Percentiles rank a stretch among this genome's conserved stretches.
Evolutionary conservation across 2,329 filamentous ascomycete genomes (phyloP).

Genomic region (Phoma sp.): DNA sequence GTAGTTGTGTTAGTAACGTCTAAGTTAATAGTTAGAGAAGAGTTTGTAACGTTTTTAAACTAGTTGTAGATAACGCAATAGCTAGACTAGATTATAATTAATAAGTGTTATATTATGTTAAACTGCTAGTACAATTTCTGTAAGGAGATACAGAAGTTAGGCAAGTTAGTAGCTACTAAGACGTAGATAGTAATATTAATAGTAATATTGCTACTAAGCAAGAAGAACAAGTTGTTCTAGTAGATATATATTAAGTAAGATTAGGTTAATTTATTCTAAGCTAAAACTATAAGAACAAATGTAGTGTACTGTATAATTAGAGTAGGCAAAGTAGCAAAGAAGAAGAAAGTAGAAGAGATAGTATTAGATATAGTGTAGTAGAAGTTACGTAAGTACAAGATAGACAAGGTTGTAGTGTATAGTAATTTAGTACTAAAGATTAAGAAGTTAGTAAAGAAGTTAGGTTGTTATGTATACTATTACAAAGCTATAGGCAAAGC

Average conservation of each 20-base stretch:
- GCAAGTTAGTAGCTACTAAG: constrained; percentile 18
- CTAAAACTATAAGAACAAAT: constrained; percentile 10
- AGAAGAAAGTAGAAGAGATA: constrained; percentile 6
- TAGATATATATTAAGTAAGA: constrained; percentile 17
- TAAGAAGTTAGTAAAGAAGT: constrained; percentile 14
- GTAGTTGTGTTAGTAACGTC: too few relatives aligned
- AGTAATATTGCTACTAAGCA: constrained; percentile 25
- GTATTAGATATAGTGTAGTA: constrained; percentile 2
- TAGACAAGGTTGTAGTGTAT: constrained; percentile 14
- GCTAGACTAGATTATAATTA: constrained; percentile 28
- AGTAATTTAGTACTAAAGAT: constrained; percentile 7
- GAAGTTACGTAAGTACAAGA: constrained; percentile 6
- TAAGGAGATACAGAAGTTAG: constrained; percentile 21
- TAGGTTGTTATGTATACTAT: constrained; percentile 14
- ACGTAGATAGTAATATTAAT: constrained; percentile 33
- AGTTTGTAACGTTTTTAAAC: too few relatives aligned
- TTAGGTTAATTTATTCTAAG: constrained; percentile 16
- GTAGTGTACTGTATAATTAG: constrained; percentile 6
- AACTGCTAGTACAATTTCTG: constrained; percentile 20
- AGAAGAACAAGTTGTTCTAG: constrained; percentile 21
- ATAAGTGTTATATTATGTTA: constrained; percentile 31
- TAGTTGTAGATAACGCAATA: constrained; percentile 6
- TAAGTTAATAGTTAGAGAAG: too few relatives aligned
- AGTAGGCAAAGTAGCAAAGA: neutral
- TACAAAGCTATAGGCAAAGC: constrained; percentile 9